Conservation (phyloP, 257 asterid species). For the Fraxinus excelsior region DNA sequence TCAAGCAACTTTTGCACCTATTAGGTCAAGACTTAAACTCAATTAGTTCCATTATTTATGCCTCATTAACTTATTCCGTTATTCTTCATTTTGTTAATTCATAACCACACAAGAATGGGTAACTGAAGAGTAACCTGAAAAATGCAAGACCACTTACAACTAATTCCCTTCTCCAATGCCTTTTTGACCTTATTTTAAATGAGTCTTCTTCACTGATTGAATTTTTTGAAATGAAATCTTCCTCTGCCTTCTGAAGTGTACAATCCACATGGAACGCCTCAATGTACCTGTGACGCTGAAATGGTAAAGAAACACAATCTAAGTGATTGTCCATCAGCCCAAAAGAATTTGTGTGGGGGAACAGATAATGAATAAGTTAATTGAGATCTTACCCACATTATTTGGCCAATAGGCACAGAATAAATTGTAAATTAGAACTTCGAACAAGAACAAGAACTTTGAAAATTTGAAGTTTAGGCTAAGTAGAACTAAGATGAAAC, state of each 20-base stretch:
- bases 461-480: neutral
- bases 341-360: neutral
- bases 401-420: neutral
- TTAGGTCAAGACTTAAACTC: slow-evolving; percentile 1
- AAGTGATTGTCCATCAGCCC: slow-evolving; percentile 14
- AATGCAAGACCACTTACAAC: slow-evolving; percentile 64
- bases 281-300: slow-evolving; percentile 76
- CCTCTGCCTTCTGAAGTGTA: slow-evolving; percentile 69
- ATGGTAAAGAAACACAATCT: slow-evolving; percentile 27
- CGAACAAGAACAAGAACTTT: neutral
- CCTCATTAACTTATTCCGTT: neutral
- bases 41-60: neutral
- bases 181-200: slow-evolving; percentile 51
- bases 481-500: neutral
- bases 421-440: neutral
- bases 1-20: slow-evolving; percentile 1
- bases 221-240: slow-evolving; percentile 54
- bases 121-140: slow-evolving; percentile 15
- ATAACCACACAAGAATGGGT: neutral
- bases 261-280: slow-evolving; percentile 87
- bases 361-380: slow-evolving; percentile 13
- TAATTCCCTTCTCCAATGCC: slow-evolving; percentile 75
- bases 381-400: slow-evolving; percentile 11
- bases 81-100: neutral
- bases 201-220: slow-evolving; percentile 46